Evolutionary conservation across 1,284 basidiomycete genomes (phyloP).

Genomic region (Naganishia cerealis): DNA sequence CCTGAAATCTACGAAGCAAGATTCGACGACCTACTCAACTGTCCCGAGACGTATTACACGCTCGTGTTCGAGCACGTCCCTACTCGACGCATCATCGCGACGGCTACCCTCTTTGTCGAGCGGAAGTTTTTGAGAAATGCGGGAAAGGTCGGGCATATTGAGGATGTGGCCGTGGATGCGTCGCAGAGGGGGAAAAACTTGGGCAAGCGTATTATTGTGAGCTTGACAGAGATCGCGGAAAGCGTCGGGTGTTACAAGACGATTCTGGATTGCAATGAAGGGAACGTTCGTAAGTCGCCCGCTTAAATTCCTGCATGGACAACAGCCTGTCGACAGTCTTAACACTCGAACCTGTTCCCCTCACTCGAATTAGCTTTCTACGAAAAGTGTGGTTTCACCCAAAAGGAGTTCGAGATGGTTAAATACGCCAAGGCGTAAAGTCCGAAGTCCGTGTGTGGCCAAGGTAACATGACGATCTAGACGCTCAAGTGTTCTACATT

Average conservation of each 20-base stretch:
- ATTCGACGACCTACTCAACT: constrained; percentile 58
- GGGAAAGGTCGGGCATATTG: constrained; percentile 87
- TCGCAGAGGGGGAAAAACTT: constrained; percentile 77
- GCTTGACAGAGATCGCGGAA: constrained; percentile 76
- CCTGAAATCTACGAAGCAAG: constrained; percentile 67
- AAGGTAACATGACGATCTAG: no score
- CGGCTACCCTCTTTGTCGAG: constrained; percentile 82
- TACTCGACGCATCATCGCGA: constrained; percentile 77
- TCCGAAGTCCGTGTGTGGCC: no score
- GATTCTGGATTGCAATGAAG: constrained; percentile 88
- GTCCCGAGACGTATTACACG: constrained; percentile 72
- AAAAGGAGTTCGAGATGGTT: constrained; percentile 87
- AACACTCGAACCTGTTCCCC: no score
- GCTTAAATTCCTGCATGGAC: no score
- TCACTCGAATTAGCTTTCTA: constrained; percentile 99
- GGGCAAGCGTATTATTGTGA: constrained; percentile 81
- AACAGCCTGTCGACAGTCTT: neutral
- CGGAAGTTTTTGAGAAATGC: constrained; percentile 85
- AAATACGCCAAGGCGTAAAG: constrained; percentile 18
- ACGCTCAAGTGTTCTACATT: no score
- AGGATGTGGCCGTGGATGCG: constrained; percentile 92
- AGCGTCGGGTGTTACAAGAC: constrained; percentile 85
- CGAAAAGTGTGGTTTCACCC: constrained; percentile 86
- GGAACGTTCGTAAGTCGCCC: constrained; percentile 76
- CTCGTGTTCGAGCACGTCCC: constrained; percentile 76